Percentiles rank a stretch among this genome's conserved stretches.
phyloP scores from a whole-genome alignment of 2,329 filamentous ascomycete species.

The Curvularia sp. region DNA sequence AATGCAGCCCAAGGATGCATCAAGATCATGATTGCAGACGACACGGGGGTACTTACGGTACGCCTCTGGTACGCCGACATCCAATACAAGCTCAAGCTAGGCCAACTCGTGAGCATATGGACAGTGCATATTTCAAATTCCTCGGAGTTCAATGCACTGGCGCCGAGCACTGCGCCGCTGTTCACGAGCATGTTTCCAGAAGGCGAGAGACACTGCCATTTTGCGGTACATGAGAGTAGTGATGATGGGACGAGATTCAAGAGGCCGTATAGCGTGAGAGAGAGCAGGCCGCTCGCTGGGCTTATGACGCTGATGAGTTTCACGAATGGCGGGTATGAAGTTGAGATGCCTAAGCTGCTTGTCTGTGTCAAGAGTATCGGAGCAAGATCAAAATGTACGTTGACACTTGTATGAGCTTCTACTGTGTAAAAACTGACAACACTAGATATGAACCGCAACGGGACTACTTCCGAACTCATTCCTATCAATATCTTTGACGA shows the following conservation, averaged over 20 bases:
- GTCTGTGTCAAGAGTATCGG: conserved; percentile 66
- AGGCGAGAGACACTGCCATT: conserved; percentile 60
- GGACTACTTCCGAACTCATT: conserved; percentile 54
- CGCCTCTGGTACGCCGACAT: conserved; percentile 59
- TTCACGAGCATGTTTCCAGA: conserved; percentile 66
- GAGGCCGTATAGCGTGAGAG: conserved; percentile 54
- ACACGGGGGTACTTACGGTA: conserved; percentile 62
- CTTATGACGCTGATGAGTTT: conserved; percentile 66
- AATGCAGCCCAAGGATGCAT: conserved; percentile 59
- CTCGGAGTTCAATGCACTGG: conserved; percentile 50
- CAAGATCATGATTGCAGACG: conserved; percentile 64
- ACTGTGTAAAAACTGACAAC: not conserved
- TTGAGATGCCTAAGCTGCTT: conserved; percentile 59
- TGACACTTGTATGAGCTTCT: not conserved
- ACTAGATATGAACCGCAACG: conserved; percentile 57
- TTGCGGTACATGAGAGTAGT: conserved; percentile 61
- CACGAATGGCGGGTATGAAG: conserved; percentile 61
- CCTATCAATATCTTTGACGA: conserved; percentile 65
- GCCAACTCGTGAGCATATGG: conserved; percentile 64
- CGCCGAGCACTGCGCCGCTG: conserved; percentile 55
- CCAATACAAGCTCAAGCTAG: conserved; percentile 57
- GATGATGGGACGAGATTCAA: conserved; percentile 55
- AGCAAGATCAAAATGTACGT: conserved; percentile 56
- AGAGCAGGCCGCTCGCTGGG: conserved; percentile 50
- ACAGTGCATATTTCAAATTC: conserved; percentile 62